Conservation (phyloP, 2,329 filamentous ascomycete genomes). For the Xylaria multiplex region DNA sequence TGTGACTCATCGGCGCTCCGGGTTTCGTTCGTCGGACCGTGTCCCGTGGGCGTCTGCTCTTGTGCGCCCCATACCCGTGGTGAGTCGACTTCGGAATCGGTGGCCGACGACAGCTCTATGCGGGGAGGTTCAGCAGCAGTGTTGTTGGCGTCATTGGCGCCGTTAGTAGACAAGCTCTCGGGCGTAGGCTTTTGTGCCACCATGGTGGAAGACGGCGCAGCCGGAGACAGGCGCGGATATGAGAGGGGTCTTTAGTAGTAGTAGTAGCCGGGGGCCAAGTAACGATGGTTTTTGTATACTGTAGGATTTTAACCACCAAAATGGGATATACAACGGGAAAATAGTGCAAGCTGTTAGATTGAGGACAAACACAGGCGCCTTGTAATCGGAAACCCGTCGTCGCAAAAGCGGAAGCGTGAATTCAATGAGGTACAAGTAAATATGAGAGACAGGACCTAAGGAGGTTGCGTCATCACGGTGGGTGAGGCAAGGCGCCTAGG, state of each 20-base stretch:
- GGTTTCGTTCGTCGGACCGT: conserved; percentile 24
- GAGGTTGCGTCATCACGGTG: conserved; percentile 38
- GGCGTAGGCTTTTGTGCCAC: conserved; percentile 55
- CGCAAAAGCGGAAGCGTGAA: background rate
- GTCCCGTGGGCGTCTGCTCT: conserved; percentile 19
- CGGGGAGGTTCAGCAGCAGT: conserved; percentile 42
- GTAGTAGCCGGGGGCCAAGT: background rate
- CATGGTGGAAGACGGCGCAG: conserved; percentile 48
- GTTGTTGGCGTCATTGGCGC: conserved; percentile 40
- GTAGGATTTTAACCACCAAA: background rate
- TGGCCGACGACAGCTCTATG: conserved; percentile 49
- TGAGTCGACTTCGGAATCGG: conserved; percentile 48
- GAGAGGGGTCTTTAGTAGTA: background rate
- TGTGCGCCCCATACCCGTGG: conserved; percentile 47
- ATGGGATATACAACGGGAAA: background rate
- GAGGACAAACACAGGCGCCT: background rate
- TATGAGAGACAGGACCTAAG: conserved; percentile 1
- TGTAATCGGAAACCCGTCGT: conserved; percentile 5
- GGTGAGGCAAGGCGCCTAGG: conserved; percentile 9
- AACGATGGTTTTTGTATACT: background rate
- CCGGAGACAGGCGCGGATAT: background rate
- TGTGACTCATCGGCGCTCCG: conserved; percentile 38
- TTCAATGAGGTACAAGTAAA: conserved; percentile 2
- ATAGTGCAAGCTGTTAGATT: background rate
- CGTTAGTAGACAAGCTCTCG: conserved; percentile 35